phyloP scores from a whole-genome alignment of 768 basidiomycete species.

The Auriscalpium microsporum region DNA sequence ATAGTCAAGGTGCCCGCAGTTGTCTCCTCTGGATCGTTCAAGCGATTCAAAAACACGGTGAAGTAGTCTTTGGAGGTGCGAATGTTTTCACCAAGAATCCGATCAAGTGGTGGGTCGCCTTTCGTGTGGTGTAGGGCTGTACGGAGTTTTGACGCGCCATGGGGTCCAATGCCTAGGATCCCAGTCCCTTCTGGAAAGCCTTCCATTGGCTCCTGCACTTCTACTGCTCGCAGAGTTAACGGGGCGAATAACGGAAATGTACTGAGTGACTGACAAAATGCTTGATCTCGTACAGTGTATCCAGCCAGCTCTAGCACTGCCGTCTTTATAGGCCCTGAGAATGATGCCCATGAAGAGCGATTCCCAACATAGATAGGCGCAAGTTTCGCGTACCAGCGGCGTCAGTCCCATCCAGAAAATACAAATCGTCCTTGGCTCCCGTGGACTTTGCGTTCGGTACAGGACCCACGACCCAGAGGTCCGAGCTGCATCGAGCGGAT shows the following conservation, averaged over 20 bases:
- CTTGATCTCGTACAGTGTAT: slow-evolving; percentile 35
- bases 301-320: slow-evolving; percentile 37
- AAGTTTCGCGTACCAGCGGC: slow-evolving; percentile 21
- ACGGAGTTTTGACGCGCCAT: slow-evolving; percentile 18
- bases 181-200: slow-evolving; percentile 6
- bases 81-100: slow-evolving; percentile 24
- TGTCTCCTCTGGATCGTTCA: slow-evolving; percentile 20
- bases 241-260: too few species aligned
- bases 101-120: slow-evolving; percentile 23
- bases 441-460: slow-evolving; percentile 34
- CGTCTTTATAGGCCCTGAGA: slow-evolving; percentile 33
- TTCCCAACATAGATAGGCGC: too few species aligned
- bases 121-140: slow-evolving; percentile 4
- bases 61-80: slow-evolving; percentile 22
- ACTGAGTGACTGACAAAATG: slow-evolving; percentile 26
- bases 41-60: slow-evolving; percentile 23
- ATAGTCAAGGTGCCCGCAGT: slow-evolving; percentile 25
- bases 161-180: slow-evolving; percentile 26
- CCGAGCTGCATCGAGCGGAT: slow-evolving; percentile 35
- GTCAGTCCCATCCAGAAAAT: slow-evolving; percentile 41
- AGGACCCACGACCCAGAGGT: slow-evolving; percentile 48
- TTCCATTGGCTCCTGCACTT: too few species aligned
- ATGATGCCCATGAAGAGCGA: background rate
- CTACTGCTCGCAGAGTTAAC: too few species aligned
- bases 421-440: slow-evolving; percentile 29